Evolutionary conservation across 2,329 filamentous ascomycete genomes (phyloP).

Genomic region (Plectosphaerella plurivora): DNA sequence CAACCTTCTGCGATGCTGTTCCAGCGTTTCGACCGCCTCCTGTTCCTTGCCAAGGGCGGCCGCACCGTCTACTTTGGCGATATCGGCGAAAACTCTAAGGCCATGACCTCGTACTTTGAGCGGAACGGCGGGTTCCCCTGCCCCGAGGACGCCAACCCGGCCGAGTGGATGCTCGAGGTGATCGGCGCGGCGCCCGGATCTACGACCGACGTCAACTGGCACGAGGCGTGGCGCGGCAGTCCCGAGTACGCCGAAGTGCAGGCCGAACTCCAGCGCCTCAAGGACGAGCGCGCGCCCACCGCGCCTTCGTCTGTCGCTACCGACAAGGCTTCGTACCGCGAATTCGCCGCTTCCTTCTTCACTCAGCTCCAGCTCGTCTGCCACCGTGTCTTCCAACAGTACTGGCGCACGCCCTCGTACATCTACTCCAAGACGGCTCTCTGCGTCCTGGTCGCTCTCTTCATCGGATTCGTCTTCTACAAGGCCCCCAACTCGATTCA

Average conservation of each 20-base stretch:
- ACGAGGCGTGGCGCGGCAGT: conserved; percentile 55
- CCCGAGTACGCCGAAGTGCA: conserved; percentile 52
- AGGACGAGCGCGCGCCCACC: conserved; percentile 36
- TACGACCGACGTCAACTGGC: conserved; percentile 61
- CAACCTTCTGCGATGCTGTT: conserved; percentile 96
- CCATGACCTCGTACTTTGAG: conserved; percentile 72
- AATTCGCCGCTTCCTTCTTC: conserved; percentile 75
- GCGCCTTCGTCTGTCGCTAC: conserved; percentile 20
- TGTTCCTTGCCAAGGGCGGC: conserved; percentile 73
- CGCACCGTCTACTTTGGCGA: conserved; percentile 79
- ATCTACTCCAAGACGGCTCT: conserved; percentile 79
- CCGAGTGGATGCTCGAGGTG: conserved; percentile 71
- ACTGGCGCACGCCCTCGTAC: conserved; percentile 86
- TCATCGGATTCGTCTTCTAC: conserved; percentile 81
- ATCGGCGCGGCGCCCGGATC: conserved; percentile 62
- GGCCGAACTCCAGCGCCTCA: conserved; percentile 52
- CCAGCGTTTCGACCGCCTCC: conserved; percentile 79
- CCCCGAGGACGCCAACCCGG: conserved; percentile 68
- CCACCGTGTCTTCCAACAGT: conserved; percentile 79
- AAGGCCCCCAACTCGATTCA: conserved; percentile 66
- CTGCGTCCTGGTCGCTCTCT: conserved; percentile 61
- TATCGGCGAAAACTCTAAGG: conserved; percentile 66
- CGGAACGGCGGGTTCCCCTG: conserved; percentile 63
- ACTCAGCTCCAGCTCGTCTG: conserved; percentile 65
- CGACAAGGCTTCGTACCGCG: conserved; percentile 51